These are phyloP conservation scores for Stenogyne calaminthoides DNA, from an alignment of 305 asterid species.

Conservation along the genomic window DNA sequence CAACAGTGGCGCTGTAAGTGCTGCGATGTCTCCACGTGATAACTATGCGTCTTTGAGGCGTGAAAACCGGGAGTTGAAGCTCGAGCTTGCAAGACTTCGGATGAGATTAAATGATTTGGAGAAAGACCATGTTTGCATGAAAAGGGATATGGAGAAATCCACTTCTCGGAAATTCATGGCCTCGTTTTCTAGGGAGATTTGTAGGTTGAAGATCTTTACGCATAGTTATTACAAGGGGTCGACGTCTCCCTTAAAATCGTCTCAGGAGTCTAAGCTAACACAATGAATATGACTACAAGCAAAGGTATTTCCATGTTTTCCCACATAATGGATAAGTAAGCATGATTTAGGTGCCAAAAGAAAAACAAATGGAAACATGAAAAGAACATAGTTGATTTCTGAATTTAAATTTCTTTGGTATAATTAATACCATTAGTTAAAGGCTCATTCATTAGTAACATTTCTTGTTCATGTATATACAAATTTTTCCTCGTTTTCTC, in stretches of 20 bases:
- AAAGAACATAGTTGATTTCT: neutral
- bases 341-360: neutral
- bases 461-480: neutral
- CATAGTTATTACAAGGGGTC: slow-evolving; percentile 60
- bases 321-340: slow-evolving; percentile 36
- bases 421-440: neutral
- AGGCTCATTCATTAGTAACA: neutral
- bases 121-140: slow-evolving; percentile 85
- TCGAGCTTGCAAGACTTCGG: slow-evolving; percentile 76
- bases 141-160: slow-evolving; percentile 71
- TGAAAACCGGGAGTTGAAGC: slow-evolving; percentile 88
- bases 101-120: slow-evolving; percentile 91
- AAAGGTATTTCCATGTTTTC: slow-evolving; percentile 27
- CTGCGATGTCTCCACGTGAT: slow-evolving; percentile 86
- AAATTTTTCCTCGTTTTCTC: neutral
- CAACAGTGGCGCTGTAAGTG: slow-evolving; percentile 80
- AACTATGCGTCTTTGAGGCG: slow-evolving; percentile 86
- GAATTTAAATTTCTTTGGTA: neutral
- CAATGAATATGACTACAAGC: slow-evolving; percentile 46
- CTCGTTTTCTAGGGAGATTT: slow-evolving; percentile 58
- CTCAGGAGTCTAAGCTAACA: slow-evolving; percentile 62
- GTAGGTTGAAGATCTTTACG: slow-evolving; percentile 61
- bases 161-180: slow-evolving; percentile 61
- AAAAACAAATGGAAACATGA: neutral
- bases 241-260: slow-evolving; percentile 60